Percentiles rank a stretch among this genome's conserved stretches.
Evolutionary conservation across 1,284 basidiomycete genomes (phyloP).

Genomic region (Calocybe gambosa): DNA sequence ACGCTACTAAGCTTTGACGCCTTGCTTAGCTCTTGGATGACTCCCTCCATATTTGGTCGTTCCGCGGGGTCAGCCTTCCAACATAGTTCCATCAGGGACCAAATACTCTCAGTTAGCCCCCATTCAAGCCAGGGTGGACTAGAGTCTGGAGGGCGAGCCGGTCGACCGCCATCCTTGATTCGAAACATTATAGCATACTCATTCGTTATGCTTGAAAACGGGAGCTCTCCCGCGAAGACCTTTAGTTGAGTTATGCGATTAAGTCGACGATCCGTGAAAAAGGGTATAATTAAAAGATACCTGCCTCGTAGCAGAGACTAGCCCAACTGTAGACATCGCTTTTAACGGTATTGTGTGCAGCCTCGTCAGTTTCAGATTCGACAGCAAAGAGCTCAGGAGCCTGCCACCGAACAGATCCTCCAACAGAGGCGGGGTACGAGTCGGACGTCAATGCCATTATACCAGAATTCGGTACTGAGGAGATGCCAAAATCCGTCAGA

Average conservation of each 20-base stretch:
- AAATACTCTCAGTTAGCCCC: neutral
- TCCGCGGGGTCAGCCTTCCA: neutral
- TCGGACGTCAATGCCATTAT: neutral
- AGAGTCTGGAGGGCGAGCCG: neutral
- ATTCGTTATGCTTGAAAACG: neutral
- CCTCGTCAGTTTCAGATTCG: neutral
- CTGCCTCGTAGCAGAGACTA: neutral
- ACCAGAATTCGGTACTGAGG: neutral
- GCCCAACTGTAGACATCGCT: neutral
- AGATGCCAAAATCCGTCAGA: constrained; percentile 18
- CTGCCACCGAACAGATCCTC: constrained; percentile 8
- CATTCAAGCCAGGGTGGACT: neutral
- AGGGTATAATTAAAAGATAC: neutral
- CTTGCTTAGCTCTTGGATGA: neutral
- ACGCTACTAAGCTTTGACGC: neutral
- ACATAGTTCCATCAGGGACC: neutral
- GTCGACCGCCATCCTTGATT: neutral
- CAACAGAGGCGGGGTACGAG: neutral
- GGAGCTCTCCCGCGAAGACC: neutral
- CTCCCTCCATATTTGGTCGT: neutral
- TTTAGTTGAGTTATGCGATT: neutral
- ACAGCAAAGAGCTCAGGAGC: constrained; percentile 14
- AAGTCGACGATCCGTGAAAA: no score
- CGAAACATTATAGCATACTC: neutral
- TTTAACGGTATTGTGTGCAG: neutral